A percentile compares a stretch with the other conserved stretches of the same genome.
phyloP scores from a whole-genome alignment of 805 yeast genomes.

The Zygosaccharomyces kombuchaensis region DNA sequence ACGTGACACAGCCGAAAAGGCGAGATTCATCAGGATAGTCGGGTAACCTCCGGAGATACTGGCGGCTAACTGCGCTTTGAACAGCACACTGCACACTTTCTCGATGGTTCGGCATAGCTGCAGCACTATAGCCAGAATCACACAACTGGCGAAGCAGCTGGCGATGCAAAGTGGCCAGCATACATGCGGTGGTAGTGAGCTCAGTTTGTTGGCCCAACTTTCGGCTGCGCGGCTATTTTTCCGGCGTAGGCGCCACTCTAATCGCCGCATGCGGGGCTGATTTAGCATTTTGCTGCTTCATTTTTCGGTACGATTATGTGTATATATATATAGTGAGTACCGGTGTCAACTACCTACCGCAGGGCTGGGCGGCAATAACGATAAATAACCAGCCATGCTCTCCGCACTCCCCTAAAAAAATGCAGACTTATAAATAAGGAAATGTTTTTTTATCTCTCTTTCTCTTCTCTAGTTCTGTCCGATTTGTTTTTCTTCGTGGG shows the following conservation, averaged over 20 bases:
- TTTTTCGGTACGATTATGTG: background rate
- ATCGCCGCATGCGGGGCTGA: background rate
- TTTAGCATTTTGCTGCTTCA: background rate
- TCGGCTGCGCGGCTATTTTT: background rate
- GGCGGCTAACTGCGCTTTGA: constrained; percentile 3
- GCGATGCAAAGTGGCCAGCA: constrained; percentile 2
- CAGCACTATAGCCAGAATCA: background rate
- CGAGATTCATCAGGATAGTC: background rate
- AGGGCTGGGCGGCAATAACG: constrained; percentile 6
- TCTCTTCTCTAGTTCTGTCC: background rate
- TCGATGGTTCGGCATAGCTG: constrained; percentile 2
- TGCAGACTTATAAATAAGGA: background rate
- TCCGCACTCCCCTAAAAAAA: background rate
- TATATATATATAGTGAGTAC: background rate
- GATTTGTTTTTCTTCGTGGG: background rate
- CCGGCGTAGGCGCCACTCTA: background rate
- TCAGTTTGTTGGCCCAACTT: background rate
- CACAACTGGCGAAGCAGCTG: background rate
- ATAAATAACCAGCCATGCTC: constrained; percentile 3
- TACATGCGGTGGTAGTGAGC: constrained; percentile 1
- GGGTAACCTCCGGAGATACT: background rate
- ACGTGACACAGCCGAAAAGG: background rate
- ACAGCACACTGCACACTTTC: background rate
- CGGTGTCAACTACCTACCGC: background rate
- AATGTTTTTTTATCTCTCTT: background rate